Percentiles rank a stretch among this genome's conserved stretches.
Evolutionary conservation across 352 stramenopile genomes (phyloP).

Genomic region (Pythium phragmitis): DNA sequence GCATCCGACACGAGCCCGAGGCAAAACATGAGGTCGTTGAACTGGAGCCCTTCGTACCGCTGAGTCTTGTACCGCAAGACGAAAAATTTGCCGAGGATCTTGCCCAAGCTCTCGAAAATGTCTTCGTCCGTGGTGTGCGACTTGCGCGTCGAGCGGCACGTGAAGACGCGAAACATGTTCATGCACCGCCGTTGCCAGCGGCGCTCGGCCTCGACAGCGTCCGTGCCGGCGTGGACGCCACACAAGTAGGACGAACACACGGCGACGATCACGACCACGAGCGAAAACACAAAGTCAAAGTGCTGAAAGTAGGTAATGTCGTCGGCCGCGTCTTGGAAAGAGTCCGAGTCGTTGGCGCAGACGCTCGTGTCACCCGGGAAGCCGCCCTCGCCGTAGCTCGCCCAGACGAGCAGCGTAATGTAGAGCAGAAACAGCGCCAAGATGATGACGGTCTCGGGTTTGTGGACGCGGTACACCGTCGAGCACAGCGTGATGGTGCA

Average conservation of each 20-base stretch:
- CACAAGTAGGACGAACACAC: conserved; percentile 66
- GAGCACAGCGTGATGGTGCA: conserved; percentile 52
- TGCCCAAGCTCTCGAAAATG: conserved; percentile 64
- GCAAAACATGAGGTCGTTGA: conserved; percentile 72
- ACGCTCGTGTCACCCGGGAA: conserved; percentile 51
- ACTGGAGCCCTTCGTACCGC: conserved; percentile 62
- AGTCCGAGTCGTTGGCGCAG: conserved; percentile 50
- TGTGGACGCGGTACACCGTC: conserved; percentile 51
- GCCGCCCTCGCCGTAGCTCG: conserved; percentile 52
- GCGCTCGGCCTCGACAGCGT: conserved; percentile 52
- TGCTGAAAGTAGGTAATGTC: conserved; percentile 64
- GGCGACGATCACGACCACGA: conserved; percentile 36
- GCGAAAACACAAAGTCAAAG: conserved; percentile 65
- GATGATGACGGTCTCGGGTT: conserved; percentile 56
- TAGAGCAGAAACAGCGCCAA: conserved; percentile 61
- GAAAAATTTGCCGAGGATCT: conserved; percentile 72
- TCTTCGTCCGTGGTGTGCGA: conserved; percentile 50
- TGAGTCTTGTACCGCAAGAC: conserved; percentile 68
- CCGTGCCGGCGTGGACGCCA: conserved; percentile 56
- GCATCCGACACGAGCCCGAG: conserved; percentile 61
- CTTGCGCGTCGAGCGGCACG: conserved; percentile 36
- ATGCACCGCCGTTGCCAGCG: conserved; percentile 68
- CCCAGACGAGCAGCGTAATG: conserved; percentile 49
- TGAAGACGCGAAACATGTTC: conserved; percentile 59
- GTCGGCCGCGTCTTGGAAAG: conserved; percentile 57